Evolutionary conservation across 495 filamentous ascomycete genomes (phyloP).

Genomic region (Hapsidospora chrysogenum): DNA sequence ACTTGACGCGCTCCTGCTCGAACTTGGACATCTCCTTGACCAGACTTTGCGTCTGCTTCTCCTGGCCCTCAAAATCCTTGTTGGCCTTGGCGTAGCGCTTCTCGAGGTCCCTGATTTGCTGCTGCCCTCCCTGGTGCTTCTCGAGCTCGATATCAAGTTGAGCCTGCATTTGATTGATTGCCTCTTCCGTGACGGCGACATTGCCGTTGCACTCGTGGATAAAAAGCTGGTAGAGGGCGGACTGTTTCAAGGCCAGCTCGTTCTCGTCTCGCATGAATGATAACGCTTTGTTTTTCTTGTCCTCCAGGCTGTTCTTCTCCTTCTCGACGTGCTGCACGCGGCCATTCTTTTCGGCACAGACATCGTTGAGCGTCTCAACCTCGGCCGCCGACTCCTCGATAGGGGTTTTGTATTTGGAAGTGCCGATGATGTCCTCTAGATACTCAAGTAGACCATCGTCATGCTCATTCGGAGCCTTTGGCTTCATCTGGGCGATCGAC

Average conservation of each 20-base stretch:
- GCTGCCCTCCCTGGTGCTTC: constrained; percentile 80
- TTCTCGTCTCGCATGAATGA: constrained; percentile 85
- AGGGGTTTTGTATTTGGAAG: constrained; percentile 89
- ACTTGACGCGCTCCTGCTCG: constrained; percentile 91
- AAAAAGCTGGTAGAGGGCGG: constrained; percentile 79
- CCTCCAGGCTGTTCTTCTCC: constrained; percentile 78
- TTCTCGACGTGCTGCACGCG: constrained; percentile 97
- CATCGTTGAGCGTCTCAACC: constrained; percentile 74
- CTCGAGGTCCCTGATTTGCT: constrained; percentile 77
- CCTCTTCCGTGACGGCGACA: constrained; percentile 74
- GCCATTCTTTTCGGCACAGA: constrained; percentile 83
- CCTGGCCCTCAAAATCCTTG: constrained; percentile 68
- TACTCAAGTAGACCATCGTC: constrained; percentile 95
- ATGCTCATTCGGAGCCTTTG: constrained; percentile 84
- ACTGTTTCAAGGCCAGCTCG: constrained; percentile 75
- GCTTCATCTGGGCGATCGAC: constrained; percentile 97
- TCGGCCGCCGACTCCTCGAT: constrained; percentile 87
- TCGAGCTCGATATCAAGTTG: constrained; percentile 77
- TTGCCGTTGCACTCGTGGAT: constrained; percentile 78
- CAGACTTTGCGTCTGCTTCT: constrained; percentile 64
- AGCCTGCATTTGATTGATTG: constrained; percentile 76
- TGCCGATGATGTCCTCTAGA: constrained; percentile 95
- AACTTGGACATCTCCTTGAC: constrained; percentile 80
- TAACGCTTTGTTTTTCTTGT: constrained; percentile 90
- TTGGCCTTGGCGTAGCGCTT: constrained; percentile 66